Evolutionary conservation across 495 filamentous ascomycete genomes (phyloP).

Genomic region (Barbatosphaeria neglecta): DNA sequence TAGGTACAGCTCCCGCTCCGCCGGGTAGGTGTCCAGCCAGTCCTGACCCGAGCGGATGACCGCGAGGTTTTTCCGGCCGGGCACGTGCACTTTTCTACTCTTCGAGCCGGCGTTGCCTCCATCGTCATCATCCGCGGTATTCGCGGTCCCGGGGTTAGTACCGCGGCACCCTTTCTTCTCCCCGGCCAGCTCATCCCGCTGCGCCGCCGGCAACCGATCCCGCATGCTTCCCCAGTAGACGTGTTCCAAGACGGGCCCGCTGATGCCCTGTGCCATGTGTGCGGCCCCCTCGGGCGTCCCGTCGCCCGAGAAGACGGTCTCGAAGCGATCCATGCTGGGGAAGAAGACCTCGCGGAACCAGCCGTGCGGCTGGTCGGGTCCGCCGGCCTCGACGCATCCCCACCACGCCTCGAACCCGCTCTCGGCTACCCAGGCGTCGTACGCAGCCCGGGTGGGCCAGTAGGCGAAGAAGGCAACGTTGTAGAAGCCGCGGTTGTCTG

Average conservation of each 20-base stretch:
- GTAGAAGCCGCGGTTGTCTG: slow-evolving; percentile 10
- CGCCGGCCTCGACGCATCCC: slow-evolving; percentile 5
- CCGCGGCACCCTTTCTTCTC: neutral
- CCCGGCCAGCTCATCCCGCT: slow-evolving; percentile 13
- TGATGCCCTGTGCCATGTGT: slow-evolving; percentile 13
- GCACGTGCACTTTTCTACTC: slow-evolving; percentile 4
- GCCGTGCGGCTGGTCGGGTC: slow-evolving; percentile 4
- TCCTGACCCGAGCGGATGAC: slow-evolving; percentile 23
- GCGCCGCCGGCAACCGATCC: slow-evolving; percentile 15
- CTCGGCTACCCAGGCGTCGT: slow-evolving; percentile 10
- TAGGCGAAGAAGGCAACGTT: slow-evolving; percentile 17
- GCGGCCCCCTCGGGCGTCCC: slow-evolving; percentile 14
- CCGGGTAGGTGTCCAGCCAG: slow-evolving; percentile 13
- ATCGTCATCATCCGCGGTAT: too few species aligned
- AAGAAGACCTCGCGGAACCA: slow-evolving; percentile 23
- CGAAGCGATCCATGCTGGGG: slow-evolving; percentile 17
- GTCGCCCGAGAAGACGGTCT: slow-evolving; percentile 17
- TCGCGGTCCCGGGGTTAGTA: neutral
- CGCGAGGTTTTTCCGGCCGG: slow-evolving; percentile 12
- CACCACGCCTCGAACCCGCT: slow-evolving; percentile 20
- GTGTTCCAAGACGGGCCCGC: slow-evolving; percentile 12
- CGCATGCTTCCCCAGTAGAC: slow-evolving; percentile 23
- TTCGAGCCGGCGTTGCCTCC: too few species aligned
- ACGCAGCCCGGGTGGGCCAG: slow-evolving; percentile 12
- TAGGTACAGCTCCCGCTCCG: slow-evolving; percentile 17